These are phyloP conservation scores for Saturnispora hagleri DNA, from an alignment of 805 yeast species.

Conservation along the genomic window DNA sequence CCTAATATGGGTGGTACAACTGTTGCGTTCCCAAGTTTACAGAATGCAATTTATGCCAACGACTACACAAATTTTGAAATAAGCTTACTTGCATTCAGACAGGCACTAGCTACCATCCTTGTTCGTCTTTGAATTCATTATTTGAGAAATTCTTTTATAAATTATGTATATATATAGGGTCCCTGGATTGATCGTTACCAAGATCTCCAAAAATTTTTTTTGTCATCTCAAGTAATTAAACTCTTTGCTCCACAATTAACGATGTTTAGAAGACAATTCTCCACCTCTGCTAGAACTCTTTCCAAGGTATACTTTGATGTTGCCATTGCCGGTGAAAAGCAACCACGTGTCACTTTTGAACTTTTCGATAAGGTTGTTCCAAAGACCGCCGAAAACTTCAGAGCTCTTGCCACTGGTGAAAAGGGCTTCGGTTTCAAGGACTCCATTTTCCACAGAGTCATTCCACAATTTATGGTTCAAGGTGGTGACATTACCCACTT, in stretches of 20 bases:
- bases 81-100: slow-evolving; percentile 10
- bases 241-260: slow-evolving; percentile 11
- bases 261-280: slow-evolving; percentile 37
- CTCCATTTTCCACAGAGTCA: slow-evolving; percentile 90
- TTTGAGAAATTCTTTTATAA: neutral
- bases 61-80: slow-evolving; percentile 32
- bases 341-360: slow-evolving; percentile 63
- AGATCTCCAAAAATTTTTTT: neutral
- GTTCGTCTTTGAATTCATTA: neutral
- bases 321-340: slow-evolving; percentile 43
- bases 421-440: slow-evolving; percentile 84
- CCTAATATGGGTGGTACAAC: slow-evolving; percentile 46
- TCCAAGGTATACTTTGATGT: slow-evolving; percentile 52
- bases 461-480: slow-evolving; percentile 94
- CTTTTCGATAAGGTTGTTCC: slow-evolving; percentile 87
- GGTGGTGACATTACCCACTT: slow-evolving; percentile 82
- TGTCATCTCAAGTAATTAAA: neutral
- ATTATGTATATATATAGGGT: neutral
- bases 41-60: slow-evolving; percentile 42
- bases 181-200: neutral
- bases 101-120: slow-evolving; percentile 1
- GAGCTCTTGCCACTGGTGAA: slow-evolving; percentile 84
- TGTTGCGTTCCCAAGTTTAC: slow-evolving; percentile 49
- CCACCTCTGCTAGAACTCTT: slow-evolving; percentile 35
- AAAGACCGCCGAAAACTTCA: slow-evolving; percentile 93